These are phyloP conservation scores for Stagonosporopsis rhizophila DNA, from an alignment of 2,329 filamentous ascomycete species.

Conservation along the genomic window DNA sequence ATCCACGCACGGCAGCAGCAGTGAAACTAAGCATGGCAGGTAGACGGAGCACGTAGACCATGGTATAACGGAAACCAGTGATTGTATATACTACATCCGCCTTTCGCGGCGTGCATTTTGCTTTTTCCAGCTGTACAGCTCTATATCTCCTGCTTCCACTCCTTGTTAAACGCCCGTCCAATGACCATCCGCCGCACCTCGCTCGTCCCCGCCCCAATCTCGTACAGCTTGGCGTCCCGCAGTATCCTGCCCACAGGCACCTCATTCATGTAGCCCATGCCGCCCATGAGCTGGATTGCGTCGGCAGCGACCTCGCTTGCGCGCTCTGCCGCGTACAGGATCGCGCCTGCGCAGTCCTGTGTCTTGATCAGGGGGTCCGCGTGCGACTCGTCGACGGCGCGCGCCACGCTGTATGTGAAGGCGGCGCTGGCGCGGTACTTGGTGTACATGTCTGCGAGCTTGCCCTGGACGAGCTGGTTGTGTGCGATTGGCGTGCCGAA, in stretches of 20 bases:
- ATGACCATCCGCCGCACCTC: slow-evolving; percentile 96
- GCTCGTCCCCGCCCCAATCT: slow-evolving; percentile 95
- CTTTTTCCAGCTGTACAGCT: too few species aligned
- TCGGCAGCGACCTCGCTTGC: slow-evolving; percentile 88
- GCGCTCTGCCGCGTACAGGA: slow-evolving; percentile 89
- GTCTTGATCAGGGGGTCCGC: slow-evolving; percentile 70
- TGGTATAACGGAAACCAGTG: too few species aligned
- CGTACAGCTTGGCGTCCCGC: slow-evolving; percentile 82
- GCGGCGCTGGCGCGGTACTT: slow-evolving; percentile 83
- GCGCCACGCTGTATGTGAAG: slow-evolving; percentile 87
- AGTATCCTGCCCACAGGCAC: slow-evolving; percentile 87
- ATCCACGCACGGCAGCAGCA: too few species aligned
- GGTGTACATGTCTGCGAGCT: slow-evolving; percentile 96
- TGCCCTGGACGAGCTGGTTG: slow-evolving; percentile 92
- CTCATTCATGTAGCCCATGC: slow-evolving; percentile 96
- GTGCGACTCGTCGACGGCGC: slow-evolving; percentile 67
- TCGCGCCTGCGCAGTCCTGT: slow-evolving; percentile 93
- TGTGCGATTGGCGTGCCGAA: slow-evolving; percentile 87
- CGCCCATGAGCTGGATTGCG: slow-evolving; percentile 89
- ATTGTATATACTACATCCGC: too few species aligned
- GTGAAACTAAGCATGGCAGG: too few species aligned
- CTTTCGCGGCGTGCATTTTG: too few species aligned
- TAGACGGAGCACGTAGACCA: too few species aligned
- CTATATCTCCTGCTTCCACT: slow-evolving; percentile 56
- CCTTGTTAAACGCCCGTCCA: slow-evolving; percentile 87